These are phyloP conservation scores for Fusarium sororula DNA, from an alignment of 2,329 filamentous ascomycete species.

Conservation along the genomic window DNA sequence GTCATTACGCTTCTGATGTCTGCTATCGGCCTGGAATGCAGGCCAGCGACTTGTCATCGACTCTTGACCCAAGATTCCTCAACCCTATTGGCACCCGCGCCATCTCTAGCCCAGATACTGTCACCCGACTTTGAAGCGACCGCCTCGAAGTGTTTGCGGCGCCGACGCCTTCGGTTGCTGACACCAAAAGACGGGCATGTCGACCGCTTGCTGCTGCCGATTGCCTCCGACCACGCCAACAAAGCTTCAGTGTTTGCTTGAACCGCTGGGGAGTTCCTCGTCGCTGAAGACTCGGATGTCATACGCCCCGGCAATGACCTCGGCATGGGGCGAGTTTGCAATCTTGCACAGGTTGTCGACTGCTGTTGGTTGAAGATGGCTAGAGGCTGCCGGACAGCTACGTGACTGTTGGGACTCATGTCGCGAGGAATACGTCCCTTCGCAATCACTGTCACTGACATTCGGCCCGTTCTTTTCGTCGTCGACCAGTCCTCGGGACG, in stretches of 20 bases:
- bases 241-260: neutral
- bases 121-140: neutral
- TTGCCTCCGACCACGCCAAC: neutral
- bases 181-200: neutral
- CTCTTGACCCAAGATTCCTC: neutral
- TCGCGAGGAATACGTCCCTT: neutral
- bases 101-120: neutral
- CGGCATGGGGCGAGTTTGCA: neutral
- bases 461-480: too few relatives aligned
- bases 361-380: neutral
- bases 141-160: neutral
- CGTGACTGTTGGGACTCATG: neutral
- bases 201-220: neutral
- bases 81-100: fast-evolving
- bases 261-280: neutral
- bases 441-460: neutral
- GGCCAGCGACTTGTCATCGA: neutral
- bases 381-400: neutral
- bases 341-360: neutral
- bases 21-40: neutral
- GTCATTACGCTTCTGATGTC: fast-evolving
- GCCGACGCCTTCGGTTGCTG: too few relatives aligned
- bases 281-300: neutral
- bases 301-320: neutral
- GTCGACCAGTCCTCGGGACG: neutral